Evolutionary conservation across 1,139 yeast genomes (phyloP).

Genomic region (Yamadazyma dushanensis): DNA sequence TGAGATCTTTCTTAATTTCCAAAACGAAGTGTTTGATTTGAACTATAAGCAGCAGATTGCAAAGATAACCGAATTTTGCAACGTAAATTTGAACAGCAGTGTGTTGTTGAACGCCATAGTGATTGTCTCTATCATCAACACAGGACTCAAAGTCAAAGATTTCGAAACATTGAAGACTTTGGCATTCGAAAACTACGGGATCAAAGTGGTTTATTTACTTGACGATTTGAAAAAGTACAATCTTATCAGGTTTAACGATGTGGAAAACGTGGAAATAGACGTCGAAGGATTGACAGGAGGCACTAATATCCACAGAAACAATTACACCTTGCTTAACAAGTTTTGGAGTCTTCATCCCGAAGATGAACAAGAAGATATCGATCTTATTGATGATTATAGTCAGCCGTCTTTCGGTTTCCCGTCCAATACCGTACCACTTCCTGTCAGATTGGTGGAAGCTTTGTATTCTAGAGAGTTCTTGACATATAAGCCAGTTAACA

Average conservation of each 20-base stretch:
- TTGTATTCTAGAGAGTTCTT: constrained; percentile 49
- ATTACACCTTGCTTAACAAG: constrained; percentile 40
- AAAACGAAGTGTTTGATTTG: constrained; percentile 67
- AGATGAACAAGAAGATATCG: constrained; percentile 15
- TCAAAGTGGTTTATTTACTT: constrained; percentile 37
- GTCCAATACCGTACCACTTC: constrained; percentile 51
- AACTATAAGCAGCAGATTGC: constrained; percentile 56
- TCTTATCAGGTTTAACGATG: constrained; percentile 26
- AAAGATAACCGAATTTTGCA: constrained; percentile 50
- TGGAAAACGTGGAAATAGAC: constrained; percentile 17
- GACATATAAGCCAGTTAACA: constrained; percentile 42
- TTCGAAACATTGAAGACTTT: constrained; percentile 49
- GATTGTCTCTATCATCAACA: constrained; percentile 57
- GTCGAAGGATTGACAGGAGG: constrained; percentile 37
- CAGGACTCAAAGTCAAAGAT: constrained; percentile 66
- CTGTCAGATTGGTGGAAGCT: constrained; percentile 50
- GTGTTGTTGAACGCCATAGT: constrained; percentile 51
- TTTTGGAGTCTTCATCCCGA: constrained; percentile 49
- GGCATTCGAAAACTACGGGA: constrained; percentile 60
- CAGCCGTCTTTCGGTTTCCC: constrained; percentile 56
- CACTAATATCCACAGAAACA: constrained; percentile 30
- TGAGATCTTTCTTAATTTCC: constrained; percentile 62
- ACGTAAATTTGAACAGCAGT: constrained; percentile 32
- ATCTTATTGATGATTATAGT: constrained; percentile 27
- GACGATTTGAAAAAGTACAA: constrained; percentile 27